Base-by-base conservation (phyloP, 257 asterid species). In the Nicotiana tabacum region DNA sequence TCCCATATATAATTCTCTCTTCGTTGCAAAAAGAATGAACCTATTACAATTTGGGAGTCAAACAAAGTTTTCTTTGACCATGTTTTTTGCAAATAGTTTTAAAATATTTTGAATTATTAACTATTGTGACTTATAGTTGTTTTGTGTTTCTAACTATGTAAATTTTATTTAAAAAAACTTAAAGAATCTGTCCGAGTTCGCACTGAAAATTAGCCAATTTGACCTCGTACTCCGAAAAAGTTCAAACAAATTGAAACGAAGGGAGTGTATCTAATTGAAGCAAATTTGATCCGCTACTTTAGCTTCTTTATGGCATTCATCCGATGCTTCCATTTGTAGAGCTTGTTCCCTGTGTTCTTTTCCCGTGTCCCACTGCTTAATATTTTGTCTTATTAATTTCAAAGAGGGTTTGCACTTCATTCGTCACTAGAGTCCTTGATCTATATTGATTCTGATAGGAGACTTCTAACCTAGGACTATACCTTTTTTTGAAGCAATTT, bases 401-500 rank as follows among this genome's bases (percentile, higher is more conserved):
- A 32, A 27, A 62, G 67, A 66, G 17, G n/a, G 29, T 35, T 37
- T 39, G 65, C 61, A 13, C 64, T 46, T 37, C 17, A 15, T 33
- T 21, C 3, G 17, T 80, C 68, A 27, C 46, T 48, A 37, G 37
- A 48, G 43, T 76, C 46, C 17, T 74, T 51, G 80, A 76, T 76
- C 64, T 76, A 37, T 51, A 53, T 51, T 32, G 64, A 76, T 76
- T 51, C 30, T 76, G 80, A 15, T 53, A 62, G 80, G 80, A 51
- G 29, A 51, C 43, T 27, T 53, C 64, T 76, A 76, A 76, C 29
- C 48, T 51, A 15, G 46, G 51, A 12, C 66, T 13, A 13, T 56
- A n/a, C 67, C 68, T 33, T 29, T 46, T 43, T 27, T 29, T 83
- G 80, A 48, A 84, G 87, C 87, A 81, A 84, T 84, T 51, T 65